Base-by-base conservation (phyloP, 805 yeast genomes). In the Ogataea pignaliae region DNA sequence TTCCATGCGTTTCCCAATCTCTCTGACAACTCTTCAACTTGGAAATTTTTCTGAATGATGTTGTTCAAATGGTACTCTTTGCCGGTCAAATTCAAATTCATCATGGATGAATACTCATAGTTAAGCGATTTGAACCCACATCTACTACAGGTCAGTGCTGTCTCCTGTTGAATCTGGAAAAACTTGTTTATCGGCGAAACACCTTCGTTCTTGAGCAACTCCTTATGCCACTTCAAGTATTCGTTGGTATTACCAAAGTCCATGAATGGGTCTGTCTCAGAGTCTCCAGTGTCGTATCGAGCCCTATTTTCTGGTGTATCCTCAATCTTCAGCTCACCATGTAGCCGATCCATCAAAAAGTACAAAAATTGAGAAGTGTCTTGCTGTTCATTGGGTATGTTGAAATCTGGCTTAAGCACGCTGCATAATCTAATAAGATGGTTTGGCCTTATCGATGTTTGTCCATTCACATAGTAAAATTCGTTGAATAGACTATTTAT, bases 1-100 rank as follows among this genome's bases (percentile, higher is more conserved):
- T 82, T 77, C 95, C 95, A 85, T 1, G 93, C 87, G 63, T 85
- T 85, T 7, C 82, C 90, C 21, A 88, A 46, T 29, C 57, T 84
- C 8, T 72, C 70, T n/a, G 71, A 68, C 41, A 85, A 63, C 3
- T 80, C 70, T 59, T 85, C 95, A 46, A 79, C 81, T 42, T 72
- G 69, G 0, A 85, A 77, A 56, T 78, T 84, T 56, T 80, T 70
- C 29, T 70, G 64, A 36, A 85, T 74, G 52, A 89, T 79, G 44
- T 84, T 88, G 37, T 83, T 78, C 43, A 85, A 60, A 40, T 54
- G 50, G 12, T 45, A 42, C 33, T 54, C 59, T 8, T 40, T 43
- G 9, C 56, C 55, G 30, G 52, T 51, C 15, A 63, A 29, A 36
- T 62, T 57, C 36, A 63, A 49, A 36, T 57, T 63, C 42, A 63